Evolutionary conservation across 768 basidiomycete genomes (phyloP).

Genomic region (Trametes cubensis): DNA sequence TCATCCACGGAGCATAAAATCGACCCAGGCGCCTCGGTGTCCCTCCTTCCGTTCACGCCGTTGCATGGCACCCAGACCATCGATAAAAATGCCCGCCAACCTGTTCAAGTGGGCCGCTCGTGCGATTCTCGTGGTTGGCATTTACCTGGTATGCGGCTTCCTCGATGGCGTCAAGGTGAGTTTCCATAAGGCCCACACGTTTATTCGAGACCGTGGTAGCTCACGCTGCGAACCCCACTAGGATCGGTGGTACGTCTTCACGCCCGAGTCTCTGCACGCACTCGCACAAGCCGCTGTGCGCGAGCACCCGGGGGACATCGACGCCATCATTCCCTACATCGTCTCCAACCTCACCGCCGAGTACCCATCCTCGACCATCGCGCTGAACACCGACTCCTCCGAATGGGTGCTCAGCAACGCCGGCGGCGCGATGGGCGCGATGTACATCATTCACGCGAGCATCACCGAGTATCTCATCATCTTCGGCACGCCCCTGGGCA

Average conservation of each 20-base stretch:
- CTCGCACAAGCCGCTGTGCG: conserved; percentile 77
- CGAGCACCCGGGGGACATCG: conserved; percentile 61
- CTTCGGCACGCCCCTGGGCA: conserved; percentile 94
- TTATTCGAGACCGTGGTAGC: not conserved
- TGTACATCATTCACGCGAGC: conserved; percentile 97
- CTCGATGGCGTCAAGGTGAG: conserved; percentile 68
- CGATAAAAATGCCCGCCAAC: not conserved
- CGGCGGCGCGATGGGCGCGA: conserved; percentile 96
- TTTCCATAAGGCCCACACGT: not conserved
- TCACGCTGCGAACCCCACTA: conserved; percentile 33
- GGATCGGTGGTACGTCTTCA: conserved; percentile 88
- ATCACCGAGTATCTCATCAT: conserved; percentile 97
- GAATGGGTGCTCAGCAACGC: conserved; percentile 99
- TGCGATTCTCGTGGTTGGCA: conserved; percentile 29
- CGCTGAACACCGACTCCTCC: conserved; percentile 54
- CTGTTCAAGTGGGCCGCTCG: conserved; percentile 40
- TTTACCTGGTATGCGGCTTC: conserved; percentile 47
- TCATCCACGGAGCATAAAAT: no score
- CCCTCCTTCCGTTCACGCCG: no score
- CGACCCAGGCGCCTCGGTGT: no score
- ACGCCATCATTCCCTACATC: conserved; percentile 80
- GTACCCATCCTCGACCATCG: conserved; percentile 62
- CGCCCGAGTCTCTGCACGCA: conserved; percentile 69
- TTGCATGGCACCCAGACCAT: not conserved
- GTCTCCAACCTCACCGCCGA: conserved; percentile 74